These are phyloP conservation scores for Tuber aestivum DNA, from an alignment of 495 filamentous ascomycete species.

Conservation along the genomic window DNA sequence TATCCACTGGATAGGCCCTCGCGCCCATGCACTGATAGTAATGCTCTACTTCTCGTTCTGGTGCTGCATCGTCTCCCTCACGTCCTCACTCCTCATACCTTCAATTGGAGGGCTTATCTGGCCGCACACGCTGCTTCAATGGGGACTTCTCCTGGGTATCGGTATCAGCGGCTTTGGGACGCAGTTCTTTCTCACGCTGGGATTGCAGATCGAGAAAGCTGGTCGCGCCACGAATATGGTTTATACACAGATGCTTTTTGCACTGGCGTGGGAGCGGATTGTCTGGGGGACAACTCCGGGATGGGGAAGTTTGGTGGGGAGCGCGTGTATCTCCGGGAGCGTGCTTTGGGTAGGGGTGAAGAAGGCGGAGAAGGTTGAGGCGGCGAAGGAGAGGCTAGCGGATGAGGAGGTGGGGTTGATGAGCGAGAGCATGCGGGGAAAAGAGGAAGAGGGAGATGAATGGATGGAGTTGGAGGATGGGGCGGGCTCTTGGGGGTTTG, in stretches of 20 bases:
- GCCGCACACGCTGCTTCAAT: slow-evolving; percentile 59
- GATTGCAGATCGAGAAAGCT: slow-evolving; percentile 60
- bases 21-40: slow-evolving; percentile 75
- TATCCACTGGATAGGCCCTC: slow-evolving; percentile 76
- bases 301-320: slow-evolving; percentile 62
- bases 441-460: slow-evolving; percentile 17
- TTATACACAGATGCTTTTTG: slow-evolving; percentile 90
- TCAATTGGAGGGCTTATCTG: slow-evolving; percentile 57
- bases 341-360: slow-evolving; percentile 71
- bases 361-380: slow-evolving; percentile 42
- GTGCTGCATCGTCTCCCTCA: slow-evolving; percentile 57
- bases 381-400: slow-evolving; percentile 1
- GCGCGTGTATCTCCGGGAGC: slow-evolving; percentile 69
- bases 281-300: slow-evolving; percentile 69
- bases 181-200: slow-evolving; percentile 82
- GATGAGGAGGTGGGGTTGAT: slow-evolving; percentile 13
- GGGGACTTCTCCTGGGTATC: slow-evolving; percentile 62
- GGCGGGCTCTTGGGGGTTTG: slow-evolving; percentile 6
- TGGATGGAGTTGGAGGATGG: slow-evolving; percentile 7
- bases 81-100: slow-evolving; percentile 46
- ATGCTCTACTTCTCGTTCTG: slow-evolving; percentile 79
- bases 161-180: slow-evolving; percentile 73
- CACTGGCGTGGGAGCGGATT: slow-evolving; percentile 70
- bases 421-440: slow-evolving; percentile 1
- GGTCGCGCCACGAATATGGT: slow-evolving; percentile 80